Evolutionary conservation across 2,329 filamentous ascomycete species (phyloP).

Genomic region (Fusarium sp.): DNA sequence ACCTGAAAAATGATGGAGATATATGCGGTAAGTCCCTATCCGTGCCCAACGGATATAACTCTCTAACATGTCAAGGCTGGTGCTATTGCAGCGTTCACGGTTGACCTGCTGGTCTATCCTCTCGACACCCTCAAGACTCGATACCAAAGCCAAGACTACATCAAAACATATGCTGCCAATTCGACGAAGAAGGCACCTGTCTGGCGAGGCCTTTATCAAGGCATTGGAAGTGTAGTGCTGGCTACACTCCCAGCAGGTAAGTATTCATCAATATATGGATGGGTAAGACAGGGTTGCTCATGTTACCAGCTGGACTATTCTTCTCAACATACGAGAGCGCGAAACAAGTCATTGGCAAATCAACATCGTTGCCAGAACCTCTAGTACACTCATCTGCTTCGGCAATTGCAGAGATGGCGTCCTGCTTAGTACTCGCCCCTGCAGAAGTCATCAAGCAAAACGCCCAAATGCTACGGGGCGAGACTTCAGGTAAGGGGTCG

Average conservation of each 20-base stretch:
- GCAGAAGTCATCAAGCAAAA: conserved; percentile 95
- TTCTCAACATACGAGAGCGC: conserved; percentile 89
- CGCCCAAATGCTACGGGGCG: conserved; percentile 78
- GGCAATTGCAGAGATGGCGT: conserved; percentile 81
- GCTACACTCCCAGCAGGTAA: conserved; percentile 88
- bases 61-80: conserved; percentile 70
- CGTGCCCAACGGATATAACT: background rate
- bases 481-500: conserved; percentile 12
- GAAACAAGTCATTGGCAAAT: conserved; percentile 69
- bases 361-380: conserved; percentile 70
- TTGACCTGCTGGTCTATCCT: conserved; percentile 87
- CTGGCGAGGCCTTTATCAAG: conserved; percentile 85
- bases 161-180: conserved; percentile 69
- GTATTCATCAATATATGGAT: conserved; percentile 10
- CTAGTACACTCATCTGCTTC: conserved; percentile 80
- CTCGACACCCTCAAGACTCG: conserved; percentile 92
- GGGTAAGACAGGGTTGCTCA: background rate
- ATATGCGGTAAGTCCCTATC: conserved; percentile 43
- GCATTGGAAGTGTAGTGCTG: conserved; percentile 84
- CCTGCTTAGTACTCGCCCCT: conserved; percentile 86
- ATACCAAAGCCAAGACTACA: conserved; percentile 81
- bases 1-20: conserved; percentile 41
- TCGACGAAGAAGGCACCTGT: conserved; percentile 63
- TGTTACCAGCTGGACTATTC: conserved; percentile 76
- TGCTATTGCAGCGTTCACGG: conserved; percentile 84